Conservation (phyloP, 805 yeast species). For the Saturnispora kantuleensis region DNA sequence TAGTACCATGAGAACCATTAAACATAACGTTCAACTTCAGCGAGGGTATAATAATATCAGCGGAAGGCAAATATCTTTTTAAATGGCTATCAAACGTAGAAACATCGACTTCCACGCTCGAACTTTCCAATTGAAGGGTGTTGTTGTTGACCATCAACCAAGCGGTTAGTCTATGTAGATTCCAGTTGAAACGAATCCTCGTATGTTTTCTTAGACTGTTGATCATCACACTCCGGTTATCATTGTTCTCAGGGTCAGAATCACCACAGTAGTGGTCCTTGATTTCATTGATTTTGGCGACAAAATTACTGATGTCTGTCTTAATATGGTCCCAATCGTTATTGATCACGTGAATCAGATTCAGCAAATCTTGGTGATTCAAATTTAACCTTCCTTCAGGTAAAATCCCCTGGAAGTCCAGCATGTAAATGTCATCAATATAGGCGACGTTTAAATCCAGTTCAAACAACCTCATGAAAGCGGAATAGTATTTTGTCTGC, state of each 20-base stretch:
- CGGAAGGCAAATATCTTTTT: conserved; percentile 23
- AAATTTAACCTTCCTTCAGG: conserved; percentile 4
- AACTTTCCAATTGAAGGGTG: conserved; percentile 14
- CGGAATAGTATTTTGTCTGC: conserved; percentile 1
- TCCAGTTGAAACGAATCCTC: neutral
- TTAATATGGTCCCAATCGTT: neutral
- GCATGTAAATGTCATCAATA: conserved; percentile 1
- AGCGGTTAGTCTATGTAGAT: neutral
- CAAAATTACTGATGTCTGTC: neutral
- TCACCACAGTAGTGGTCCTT: neutral
- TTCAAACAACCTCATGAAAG: neutral
- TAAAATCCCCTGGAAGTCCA: neutral
- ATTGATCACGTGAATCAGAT: neutral
- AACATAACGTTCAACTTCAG: conserved; percentile 27
- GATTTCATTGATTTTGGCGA: conserved; percentile 4
- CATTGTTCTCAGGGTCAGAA: neutral
- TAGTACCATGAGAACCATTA: conserved; percentile 29
- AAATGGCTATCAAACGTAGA: conserved; percentile 13
- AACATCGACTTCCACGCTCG: conserved; percentile 6
- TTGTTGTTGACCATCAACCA: conserved; percentile 10
- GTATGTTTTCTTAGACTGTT: conserved; percentile 1
- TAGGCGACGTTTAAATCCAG: neutral
- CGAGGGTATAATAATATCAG: conserved; percentile 34
- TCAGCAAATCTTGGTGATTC: conserved; percentile 2
- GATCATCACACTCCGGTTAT: conserved; percentile 2